These are phyloP conservation scores for Trichoderma sp. DNA, from an alignment of 2,329 filamentous ascomycete genomes.

Conservation along the genomic window DNA sequence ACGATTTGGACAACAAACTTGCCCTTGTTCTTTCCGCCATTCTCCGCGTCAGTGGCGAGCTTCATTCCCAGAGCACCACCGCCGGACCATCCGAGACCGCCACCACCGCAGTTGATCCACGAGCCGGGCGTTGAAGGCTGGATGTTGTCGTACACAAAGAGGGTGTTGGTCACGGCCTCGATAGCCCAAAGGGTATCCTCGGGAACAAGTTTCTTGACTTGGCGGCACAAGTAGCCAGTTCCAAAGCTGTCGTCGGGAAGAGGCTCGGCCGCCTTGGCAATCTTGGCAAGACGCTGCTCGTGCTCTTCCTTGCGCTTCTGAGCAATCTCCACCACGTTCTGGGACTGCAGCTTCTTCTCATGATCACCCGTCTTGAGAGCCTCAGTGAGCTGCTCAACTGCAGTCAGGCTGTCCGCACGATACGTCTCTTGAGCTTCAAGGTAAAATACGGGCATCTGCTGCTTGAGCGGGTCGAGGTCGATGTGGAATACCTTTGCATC, in stretches of 20 bases:
- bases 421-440: slow-evolving; percentile 64
- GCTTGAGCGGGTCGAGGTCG: slow-evolving; percentile 65
- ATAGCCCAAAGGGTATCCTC: slow-evolving; percentile 68
- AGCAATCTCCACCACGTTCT: slow-evolving; percentile 25
- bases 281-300: slow-evolving; percentile 55
- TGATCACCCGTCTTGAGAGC: slow-evolving; percentile 53
- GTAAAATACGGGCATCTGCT: slow-evolving; percentile 73
- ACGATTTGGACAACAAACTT: slow-evolving; percentile 56
- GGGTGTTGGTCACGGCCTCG: slow-evolving; percentile 73
- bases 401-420: slow-evolving; percentile 61
- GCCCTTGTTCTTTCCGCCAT: slow-evolving; percentile 45
- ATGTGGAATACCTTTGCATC: slow-evolving; percentile 61
- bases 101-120: slow-evolving; percentile 80
- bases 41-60: slow-evolving; percentile 54
- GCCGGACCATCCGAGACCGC: slow-evolving; percentile 77
- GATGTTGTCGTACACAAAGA: slow-evolving; percentile 67
- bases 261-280: slow-evolving; percentile 57
- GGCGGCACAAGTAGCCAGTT: slow-evolving; percentile 40
- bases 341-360: slow-evolving; percentile 37
- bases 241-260: slow-evolving; percentile 53
- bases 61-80: slow-evolving; percentile 75
- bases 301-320: slow-evolving; percentile 57
- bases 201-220: slow-evolving; percentile 35
- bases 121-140: slow-evolving; percentile 65
- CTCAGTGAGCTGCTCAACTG: slow-evolving; percentile 67